Percentiles rank a stretch among this genome's conserved stretches.
phyloP scores from a whole-genome alignment of 352 stramenopile species.

The Phytophthora macrochlamydospora region DNA sequence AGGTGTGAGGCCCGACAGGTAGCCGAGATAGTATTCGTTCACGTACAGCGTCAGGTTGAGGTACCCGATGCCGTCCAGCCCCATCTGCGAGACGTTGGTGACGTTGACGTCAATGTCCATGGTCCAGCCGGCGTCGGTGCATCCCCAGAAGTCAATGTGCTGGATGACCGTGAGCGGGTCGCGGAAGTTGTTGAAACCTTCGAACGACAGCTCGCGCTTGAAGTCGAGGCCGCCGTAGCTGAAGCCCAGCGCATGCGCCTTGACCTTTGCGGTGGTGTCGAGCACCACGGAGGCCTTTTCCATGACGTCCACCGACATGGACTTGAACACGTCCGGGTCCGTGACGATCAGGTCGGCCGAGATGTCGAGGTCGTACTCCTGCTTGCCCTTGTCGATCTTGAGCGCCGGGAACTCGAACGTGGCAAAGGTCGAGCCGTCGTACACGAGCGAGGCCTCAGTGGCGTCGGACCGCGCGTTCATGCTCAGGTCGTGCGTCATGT shows the following conservation, averaged over 20 bases:
- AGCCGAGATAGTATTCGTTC: slow-evolving; percentile 60
- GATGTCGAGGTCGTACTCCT: slow-evolving; percentile 43
- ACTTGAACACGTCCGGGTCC: slow-evolving; percentile 45
- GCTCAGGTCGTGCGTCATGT: slow-evolving; percentile 47
- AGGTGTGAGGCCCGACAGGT: slow-evolving; percentile 44
- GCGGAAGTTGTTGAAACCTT: slow-evolving; percentile 63
- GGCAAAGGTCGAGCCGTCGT: slow-evolving; percentile 48
- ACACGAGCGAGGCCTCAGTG: slow-evolving; percentile 48
- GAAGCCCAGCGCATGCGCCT: slow-evolving; percentile 53
- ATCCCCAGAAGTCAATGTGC: slow-evolving; percentile 58
- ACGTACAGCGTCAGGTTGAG: slow-evolving; percentile 78
- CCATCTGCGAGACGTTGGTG: slow-evolving; percentile 56
- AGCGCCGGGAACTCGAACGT: slow-evolving; percentile 56
- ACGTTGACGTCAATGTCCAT: slow-evolving; percentile 70
- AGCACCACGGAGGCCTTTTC: slow-evolving; percentile 46
- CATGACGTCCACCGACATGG: slow-evolving; percentile 50
- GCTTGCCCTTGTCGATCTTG: slow-evolving; percentile 41
- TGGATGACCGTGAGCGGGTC: slow-evolving; percentile 54
- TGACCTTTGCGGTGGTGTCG: slow-evolving; percentile 46
- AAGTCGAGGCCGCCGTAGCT: slow-evolving; percentile 64
- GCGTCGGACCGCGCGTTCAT: slow-evolving; percentile 52
- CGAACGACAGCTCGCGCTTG: slow-evolving; percentile 50
- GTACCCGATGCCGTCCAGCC: slow-evolving; percentile 57
- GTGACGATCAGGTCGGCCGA: slow-evolving; percentile 41
- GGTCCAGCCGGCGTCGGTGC: slow-evolving; percentile 33